A percentile compares a stretch with the other conserved stretches of the same genome.
phyloP scores from a whole-genome alignment of 192 early-diverging fungal genomes.

The Rhizophagus clarus region DNA sequence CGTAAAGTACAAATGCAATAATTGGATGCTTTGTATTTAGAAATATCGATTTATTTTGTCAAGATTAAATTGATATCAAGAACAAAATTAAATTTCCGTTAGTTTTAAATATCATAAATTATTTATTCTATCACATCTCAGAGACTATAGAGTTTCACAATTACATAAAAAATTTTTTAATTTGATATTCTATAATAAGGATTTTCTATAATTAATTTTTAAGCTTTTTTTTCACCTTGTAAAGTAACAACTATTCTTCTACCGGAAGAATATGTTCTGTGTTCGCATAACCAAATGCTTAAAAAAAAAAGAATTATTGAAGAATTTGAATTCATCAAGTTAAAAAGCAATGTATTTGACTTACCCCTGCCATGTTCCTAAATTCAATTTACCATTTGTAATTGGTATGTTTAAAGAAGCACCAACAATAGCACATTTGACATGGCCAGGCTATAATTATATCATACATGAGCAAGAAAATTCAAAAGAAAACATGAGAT shows the following conservation, averaged over 20 bases:
- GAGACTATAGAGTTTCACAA: no score
- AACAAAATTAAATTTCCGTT: no score
- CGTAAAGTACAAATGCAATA: no score
- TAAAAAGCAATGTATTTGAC: neutral
- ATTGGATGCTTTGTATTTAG: no score
- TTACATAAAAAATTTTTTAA: no score
- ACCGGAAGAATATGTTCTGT: conserved; percentile 59
- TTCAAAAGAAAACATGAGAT: neutral
- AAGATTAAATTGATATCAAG: no score
- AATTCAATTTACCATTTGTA: conserved; percentile 69
- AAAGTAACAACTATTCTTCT: conserved; percentile 74
- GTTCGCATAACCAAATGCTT: conserved; percentile 78
- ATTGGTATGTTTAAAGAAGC: conserved; percentile 87
- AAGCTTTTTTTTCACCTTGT: conserved; percentile 67
- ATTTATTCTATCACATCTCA: no score
- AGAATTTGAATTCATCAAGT: neutral
- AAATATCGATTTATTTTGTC: no score
- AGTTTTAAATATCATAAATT: no score
- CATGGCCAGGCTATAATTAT: conserved; percentile 69
- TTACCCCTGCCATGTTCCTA: conserved; percentile 88
- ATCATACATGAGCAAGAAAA: neutral
- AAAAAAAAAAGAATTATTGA: neutral
- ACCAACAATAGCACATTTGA: conserved; percentile 83
- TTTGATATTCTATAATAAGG: no score
- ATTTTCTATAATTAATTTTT: neutral